phyloP scores from a whole-genome alignment of 2,329 filamentous ascomycete genomes.

The Metarhizium album region DNA sequence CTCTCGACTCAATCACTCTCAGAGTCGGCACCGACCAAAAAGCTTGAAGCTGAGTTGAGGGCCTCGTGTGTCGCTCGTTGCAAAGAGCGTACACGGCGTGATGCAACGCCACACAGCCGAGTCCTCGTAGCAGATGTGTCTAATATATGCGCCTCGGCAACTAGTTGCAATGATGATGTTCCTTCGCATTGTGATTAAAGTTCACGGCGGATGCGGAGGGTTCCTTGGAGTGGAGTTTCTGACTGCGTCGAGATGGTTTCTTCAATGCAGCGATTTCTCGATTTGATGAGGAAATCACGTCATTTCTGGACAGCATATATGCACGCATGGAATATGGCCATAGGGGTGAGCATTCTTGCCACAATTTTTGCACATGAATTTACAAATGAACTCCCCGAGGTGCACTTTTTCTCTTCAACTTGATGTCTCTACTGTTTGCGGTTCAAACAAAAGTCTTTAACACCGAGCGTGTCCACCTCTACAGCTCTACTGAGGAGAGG shows the following conservation, averaged over 20 bases:
- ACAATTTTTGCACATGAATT: background rate
- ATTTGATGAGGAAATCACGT: background rate
- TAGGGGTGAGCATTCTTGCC: background rate
- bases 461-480: background rate
- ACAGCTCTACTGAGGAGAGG: no score
- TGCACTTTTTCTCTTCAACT: no score
- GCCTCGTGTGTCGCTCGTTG: background rate
- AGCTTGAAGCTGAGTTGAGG: constrained; percentile 8
- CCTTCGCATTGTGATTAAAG: background rate
- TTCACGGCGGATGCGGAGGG: background rate
- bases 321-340: constrained; percentile 1
- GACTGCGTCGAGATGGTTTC: constrained; percentile 1
- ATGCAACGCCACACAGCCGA: background rate
- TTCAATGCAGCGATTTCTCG: constrained; percentile 2
- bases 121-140: background rate
- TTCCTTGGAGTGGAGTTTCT: background rate
- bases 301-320: constrained; percentile 2
- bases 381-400: no score
- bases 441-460: background rate
- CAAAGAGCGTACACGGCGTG: background rate
- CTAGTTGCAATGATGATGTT: background rate
- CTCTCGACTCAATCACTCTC: constrained; percentile 11
- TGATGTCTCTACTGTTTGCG: background rate
- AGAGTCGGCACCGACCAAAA: constrained; percentile 11
- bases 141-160: background rate